Conservation (phyloP, 441 rosid genomes). For the Melastoma candidum region DNA sequence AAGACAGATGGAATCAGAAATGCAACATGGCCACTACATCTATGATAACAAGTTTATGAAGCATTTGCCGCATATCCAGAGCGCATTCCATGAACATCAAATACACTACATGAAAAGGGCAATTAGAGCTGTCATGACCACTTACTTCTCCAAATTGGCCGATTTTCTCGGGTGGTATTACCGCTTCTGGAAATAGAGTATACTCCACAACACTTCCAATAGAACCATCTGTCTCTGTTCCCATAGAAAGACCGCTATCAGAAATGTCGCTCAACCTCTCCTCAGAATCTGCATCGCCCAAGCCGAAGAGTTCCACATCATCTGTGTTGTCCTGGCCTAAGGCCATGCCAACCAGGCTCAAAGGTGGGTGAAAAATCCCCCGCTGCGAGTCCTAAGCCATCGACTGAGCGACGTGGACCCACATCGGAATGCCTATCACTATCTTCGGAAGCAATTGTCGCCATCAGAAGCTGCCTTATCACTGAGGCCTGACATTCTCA, state of each 20-base stretch:
- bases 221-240: slow-evolving; percentile 84
- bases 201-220: slow-evolving; percentile 56
- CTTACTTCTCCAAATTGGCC: slow-evolving; percentile 40
- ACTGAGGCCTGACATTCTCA: slow-evolving; percentile 21
- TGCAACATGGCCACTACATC: too few relatives aligned
- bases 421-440: slow-evolving; percentile 62
- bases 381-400: slow-evolving; percentile 32
- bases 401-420: slow-evolving; percentile 50
- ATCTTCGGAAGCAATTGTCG: slow-evolving; percentile 43
- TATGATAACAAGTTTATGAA: too few relatives aligned
- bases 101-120: too few relatives aligned
- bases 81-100: too few relatives aligned
- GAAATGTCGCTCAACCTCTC: slow-evolving; percentile 96
- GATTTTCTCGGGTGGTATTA: slow-evolving; percentile 25
- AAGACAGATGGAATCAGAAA: slow-evolving; percentile 3
- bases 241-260: slow-evolving; percentile 85
- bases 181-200: slow-evolving; percentile 64
- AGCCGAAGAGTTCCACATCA: slow-evolving; percentile 64
- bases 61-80: too few relatives aligned
- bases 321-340: slow-evolving; percentile 32
- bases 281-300: slow-evolving; percentile 64
- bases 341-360: slow-evolving; percentile 27
- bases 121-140: slow-evolving; percentile 5
- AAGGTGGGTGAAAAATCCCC: slow-evolving; percentile 21
- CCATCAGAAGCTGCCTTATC: slow-evolving; percentile 38